Conservation (phyloP, 495 filamentous ascomycete genomes). For the Aspergillus baeticus region DNA sequence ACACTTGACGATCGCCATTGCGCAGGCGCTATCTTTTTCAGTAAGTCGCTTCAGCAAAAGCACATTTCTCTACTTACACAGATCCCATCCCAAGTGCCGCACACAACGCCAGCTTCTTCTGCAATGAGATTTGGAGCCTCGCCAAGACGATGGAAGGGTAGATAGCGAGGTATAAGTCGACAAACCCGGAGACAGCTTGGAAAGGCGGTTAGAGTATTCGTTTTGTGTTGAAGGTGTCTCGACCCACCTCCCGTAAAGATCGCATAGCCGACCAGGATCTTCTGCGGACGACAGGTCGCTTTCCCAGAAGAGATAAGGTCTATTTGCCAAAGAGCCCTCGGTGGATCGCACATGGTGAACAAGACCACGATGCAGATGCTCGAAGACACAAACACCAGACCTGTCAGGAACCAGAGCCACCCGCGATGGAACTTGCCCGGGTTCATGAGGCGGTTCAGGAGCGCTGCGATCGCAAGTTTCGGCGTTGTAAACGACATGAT, state of each 20-base stretch:
- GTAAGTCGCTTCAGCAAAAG: neutral
- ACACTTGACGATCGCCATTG: slow-evolving; percentile 38
- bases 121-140: slow-evolving; percentile 39
- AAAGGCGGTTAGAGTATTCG: neutral
- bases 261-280: slow-evolving; percentile 34
- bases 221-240: neutral
- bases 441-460: slow-evolving; percentile 38
- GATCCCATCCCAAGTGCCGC: slow-evolving; percentile 42
- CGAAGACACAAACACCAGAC: slow-evolving; percentile 17
- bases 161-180: slow-evolving; percentile 49
- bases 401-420: slow-evolving; percentile 33
- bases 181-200: slow-evolving; percentile 33
- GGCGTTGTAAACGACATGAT: slow-evolving; percentile 41
- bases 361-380: slow-evolving; percentile 29
- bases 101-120: slow-evolving; percentile 48
- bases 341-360: slow-evolving; percentile 42
- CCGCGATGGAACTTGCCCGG: slow-evolving; percentile 23
- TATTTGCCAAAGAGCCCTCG: slow-evolving; percentile 39
- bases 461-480: slow-evolving; percentile 38
- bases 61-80: slow-evolving; percentile 15
- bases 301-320: slow-evolving; percentile 22
- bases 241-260: slow-evolving; percentile 32
- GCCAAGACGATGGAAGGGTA: slow-evolving; percentile 45
- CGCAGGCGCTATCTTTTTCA: slow-evolving; percentile 15
- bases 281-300: slow-evolving; percentile 28